Percentiles rank a stretch among this genome's conserved stretches.
Conservation (phyloP, 768 basidiomycete genomes). For the Suillus subaureus region DNA sequence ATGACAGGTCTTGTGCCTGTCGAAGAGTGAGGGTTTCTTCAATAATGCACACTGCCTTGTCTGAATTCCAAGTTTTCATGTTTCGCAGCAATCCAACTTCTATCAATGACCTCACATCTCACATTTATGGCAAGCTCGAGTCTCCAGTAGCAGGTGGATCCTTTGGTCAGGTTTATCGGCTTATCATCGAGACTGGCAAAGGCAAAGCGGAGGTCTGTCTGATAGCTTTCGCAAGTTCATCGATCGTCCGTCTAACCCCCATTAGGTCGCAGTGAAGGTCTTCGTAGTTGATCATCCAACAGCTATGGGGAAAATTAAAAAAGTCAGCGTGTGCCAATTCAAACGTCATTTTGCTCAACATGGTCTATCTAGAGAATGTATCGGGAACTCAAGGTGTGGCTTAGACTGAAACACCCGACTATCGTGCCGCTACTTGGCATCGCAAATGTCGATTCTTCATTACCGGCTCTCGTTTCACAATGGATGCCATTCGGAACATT, state of each 20-base stretch:
- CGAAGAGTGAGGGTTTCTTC: too few relatives aligned
- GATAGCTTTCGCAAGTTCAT: background rate
- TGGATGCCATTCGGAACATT: background rate
- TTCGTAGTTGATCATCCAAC: background rate
- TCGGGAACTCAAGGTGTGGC: constrained; percentile 26
- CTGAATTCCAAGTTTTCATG: background rate
- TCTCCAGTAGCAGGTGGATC: background rate
- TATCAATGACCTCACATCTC: background rate
- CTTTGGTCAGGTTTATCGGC: background rate
- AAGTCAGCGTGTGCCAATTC: background rate
- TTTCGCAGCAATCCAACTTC: background rate
- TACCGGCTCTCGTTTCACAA: background rate
- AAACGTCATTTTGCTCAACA: background rate
- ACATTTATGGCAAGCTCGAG: background rate
- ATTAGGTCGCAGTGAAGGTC: background rate
- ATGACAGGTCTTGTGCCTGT: background rate
- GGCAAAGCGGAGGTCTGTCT: background rate
- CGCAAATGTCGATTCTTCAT: background rate
- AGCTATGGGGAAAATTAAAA: background rate
- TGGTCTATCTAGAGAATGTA: constrained; percentile 12
- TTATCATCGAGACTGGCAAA: background rate
- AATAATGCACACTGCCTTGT: too few relatives aligned
- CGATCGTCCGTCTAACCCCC: background rate
- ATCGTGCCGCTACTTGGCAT: constrained; percentile 22
- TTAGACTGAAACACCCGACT: constrained; percentile 18